Conservation (phyloP, 345 rosid species). For the Salix viminalis region DNA sequence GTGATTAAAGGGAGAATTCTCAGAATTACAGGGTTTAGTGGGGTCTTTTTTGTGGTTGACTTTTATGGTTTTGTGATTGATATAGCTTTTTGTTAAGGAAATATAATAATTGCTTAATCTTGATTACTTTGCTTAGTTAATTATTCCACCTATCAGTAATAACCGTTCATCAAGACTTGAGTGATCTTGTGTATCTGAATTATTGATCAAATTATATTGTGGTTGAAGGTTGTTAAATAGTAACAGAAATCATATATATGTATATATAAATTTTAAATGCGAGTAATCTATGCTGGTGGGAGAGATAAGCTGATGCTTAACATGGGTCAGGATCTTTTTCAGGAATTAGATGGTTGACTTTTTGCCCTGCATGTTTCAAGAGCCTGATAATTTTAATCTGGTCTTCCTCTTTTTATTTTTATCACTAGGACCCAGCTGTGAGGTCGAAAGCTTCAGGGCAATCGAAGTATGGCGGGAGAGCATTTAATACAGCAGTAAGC, state of each 20-base stretch:
- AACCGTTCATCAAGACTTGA: not conserved
- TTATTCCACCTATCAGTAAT: not conserved
- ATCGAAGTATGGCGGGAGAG: conserved; percentile 44
- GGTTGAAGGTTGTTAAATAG: not conserved
- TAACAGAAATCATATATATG: not conserved
- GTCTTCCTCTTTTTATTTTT: not conserved
- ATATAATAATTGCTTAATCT: not conserved
- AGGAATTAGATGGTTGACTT: not conserved
- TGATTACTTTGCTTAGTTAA: not conserved
- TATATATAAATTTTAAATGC: not conserved
- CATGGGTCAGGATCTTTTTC: not conserved
- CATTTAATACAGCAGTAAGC: conserved; percentile 49
- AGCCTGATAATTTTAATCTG: not conserved
- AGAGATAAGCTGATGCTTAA: not conserved
- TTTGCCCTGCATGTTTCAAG: not conserved
- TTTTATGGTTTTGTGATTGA: not conserved
- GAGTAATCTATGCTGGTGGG: not conserved
- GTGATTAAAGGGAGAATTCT: not conserved
- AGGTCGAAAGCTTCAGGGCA: conserved; percentile 42
- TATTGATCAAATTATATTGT: not conserved
- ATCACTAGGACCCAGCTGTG: conserved; percentile 45
- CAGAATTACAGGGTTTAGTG: not conserved
- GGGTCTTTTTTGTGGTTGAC: not conserved
- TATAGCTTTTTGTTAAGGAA: not conserved
- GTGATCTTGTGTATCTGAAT: not conserved